A percentile compares a stretch with the other conserved stretches of the same genome.
Evolutionary conservation across 306 rosid species (phyloP).

Genomic region (Cucumis cinereus): DNA sequence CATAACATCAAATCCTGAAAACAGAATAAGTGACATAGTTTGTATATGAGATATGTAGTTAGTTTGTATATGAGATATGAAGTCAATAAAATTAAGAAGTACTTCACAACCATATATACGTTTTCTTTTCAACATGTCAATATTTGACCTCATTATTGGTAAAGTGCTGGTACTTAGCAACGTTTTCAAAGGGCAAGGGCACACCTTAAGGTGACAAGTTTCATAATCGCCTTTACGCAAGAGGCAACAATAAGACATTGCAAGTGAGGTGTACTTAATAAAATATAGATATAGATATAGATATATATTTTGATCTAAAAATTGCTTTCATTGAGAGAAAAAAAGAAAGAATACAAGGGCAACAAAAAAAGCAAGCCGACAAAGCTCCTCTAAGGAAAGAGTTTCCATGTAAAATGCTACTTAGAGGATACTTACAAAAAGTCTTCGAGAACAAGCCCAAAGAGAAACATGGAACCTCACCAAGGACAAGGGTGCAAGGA

Average conservation of each 20-base stretch:
- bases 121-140: not conserved
- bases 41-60: not conserved
- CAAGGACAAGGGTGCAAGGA: too few relatives aligned
- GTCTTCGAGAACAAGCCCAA: too few relatives aligned
- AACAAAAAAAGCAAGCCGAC: too few relatives aligned
- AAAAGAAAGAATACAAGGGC: too few relatives aligned
- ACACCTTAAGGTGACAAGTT: not conserved
- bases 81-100: not conserved
- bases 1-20: constrained; percentile 28
- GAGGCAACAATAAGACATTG: not conserved
- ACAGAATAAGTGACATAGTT: not conserved
- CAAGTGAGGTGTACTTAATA: not conserved
- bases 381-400: too few relatives aligned
- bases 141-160: not conserved
- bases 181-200: not conserved
- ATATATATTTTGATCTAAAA: too few relatives aligned
- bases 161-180: not conserved
- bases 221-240: not conserved
- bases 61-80: not conserved
- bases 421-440: too few relatives aligned
- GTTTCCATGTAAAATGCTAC: too few relatives aligned
- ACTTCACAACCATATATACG: not conserved
- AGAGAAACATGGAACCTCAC: too few relatives aligned
- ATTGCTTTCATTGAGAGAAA: too few relatives aligned
- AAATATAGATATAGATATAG: too few relatives aligned